Base-by-base conservation (phyloP, 176 grass and related monocot genomes). In the Calamus simplicifolius region DNA sequence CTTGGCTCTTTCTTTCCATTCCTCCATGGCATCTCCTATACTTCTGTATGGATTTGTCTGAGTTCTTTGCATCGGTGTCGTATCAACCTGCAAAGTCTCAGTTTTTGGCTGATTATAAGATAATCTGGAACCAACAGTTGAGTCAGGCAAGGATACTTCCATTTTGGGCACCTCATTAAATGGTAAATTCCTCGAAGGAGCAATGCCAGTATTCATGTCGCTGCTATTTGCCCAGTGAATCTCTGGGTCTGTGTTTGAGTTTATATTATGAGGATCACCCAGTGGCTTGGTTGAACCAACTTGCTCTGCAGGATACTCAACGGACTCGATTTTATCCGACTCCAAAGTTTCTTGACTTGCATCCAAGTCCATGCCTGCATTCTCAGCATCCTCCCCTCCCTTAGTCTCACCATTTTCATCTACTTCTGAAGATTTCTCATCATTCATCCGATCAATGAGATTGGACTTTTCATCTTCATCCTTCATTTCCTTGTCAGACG, bases 1-100 rank as follows among this genome's bases (percentile, higher is more conserved):
- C 75, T 56, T 87, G 15, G 80, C 86, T 54, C 92, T 73, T 77
- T 96, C 83, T 90, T 96, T 90, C 86, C 86, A 96, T 7, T 96
- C 92, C 59, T 87, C 61, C 77, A 96, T 76, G 56, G 92, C 92
- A 76, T 90, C 83, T 27, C 83, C 86, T 23, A 90, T 79, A 56
- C 86, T 85, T 74, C 92, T 90, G 43, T 90, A 96, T 58, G 92
- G 92, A 73, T 96, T 90, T 68, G 80, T 75, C 71, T 79, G 68
- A 30, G 79, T 78, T n/a, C 73, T 80, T 68, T 87, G 77, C 16
- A 73, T 70, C 19, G 75, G 73, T 54, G 62, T 59, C 59, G 50
- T 61, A 82, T 79, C 78, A 67, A 62, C 78, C 71, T 88, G 86
- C 54, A 60, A 25, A 54, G 74, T 78, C 62, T 82, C 52, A 71